These are phyloP conservation scores for Aureobasidium musti DNA, from an alignment of 2,329 filamentous ascomycete species.

Conservation along the genomic window DNA sequence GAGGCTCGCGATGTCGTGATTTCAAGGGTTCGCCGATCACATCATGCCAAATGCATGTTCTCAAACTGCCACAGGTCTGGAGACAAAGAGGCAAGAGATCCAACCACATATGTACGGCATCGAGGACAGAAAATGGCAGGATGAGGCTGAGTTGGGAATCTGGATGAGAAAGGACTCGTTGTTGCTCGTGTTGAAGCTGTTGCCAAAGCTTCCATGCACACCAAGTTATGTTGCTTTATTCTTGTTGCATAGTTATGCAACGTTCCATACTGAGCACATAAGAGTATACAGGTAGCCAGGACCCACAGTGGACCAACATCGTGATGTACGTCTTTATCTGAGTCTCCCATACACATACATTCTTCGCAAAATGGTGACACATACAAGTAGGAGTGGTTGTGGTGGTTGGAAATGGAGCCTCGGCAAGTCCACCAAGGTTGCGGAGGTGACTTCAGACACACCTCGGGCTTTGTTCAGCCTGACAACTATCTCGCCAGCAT, in stretches of 20 bases:
- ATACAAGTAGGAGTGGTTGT: neutral
- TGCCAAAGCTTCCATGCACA: neutral
- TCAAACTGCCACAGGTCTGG: neutral
- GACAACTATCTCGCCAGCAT: neutral
- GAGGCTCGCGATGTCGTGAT: constrained; percentile 26
- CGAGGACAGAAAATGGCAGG: neutral
- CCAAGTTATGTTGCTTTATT: neutral
- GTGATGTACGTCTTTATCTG: too few relatives aligned
- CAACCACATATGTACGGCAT: neutral
- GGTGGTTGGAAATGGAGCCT: neutral
- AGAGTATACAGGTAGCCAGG: too few relatives aligned
- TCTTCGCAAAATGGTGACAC: too few relatives aligned
- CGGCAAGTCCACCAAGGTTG: constrained; percentile 24
- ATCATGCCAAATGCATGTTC: neutral
- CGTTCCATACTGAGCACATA: too few relatives aligned
- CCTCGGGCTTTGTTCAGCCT: neutral
- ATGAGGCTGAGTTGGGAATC: neutral
- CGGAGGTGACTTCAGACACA: constrained; percentile 17
- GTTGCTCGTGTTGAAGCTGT: neutral
- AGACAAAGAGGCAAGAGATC: neutral
- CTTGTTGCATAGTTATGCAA: neutral
- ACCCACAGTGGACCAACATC: too few relatives aligned
- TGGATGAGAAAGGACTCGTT: neutral
- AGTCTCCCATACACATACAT: too few relatives aligned
- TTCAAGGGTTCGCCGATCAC: constrained; percentile 7